These are phyloP conservation scores for Aleurites moluccanus DNA, from an alignment of 441 rosid genomes.

Conservation along the genomic window DNA sequence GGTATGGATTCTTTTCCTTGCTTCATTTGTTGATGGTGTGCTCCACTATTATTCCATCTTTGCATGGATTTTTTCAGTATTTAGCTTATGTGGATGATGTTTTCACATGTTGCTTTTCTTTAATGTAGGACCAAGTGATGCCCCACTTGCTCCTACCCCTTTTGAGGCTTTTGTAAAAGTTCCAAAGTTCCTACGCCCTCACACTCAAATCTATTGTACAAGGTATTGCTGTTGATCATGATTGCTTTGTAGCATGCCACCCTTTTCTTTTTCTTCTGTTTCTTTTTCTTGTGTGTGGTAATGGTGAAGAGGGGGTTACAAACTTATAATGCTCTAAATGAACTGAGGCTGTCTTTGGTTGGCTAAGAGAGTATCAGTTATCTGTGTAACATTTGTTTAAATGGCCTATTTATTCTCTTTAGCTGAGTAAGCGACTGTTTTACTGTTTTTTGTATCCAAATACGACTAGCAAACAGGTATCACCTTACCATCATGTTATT, in stretches of 20 bases:
- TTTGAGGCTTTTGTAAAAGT: constrained; percentile 95
- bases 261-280: not conserved
- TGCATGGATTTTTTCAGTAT: constrained; percentile 10
- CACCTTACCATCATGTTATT: not conserved
- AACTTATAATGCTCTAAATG: not conserved
- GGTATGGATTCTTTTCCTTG: constrained; percentile 47
- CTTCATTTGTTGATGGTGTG: constrained; percentile 5
- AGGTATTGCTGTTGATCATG: constrained; percentile 45
- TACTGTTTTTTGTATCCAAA: too few species aligned
- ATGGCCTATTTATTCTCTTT: not conserved
- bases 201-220: constrained; percentile 90
- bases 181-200: constrained; percentile 87
- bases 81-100: constrained; percentile 5
- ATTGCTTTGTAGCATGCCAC: not conserved
- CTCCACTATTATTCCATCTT: not conserved
- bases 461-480: too few species aligned
- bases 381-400: not conserved
- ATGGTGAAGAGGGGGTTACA: not conserved
- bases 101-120: constrained; percentile 25
- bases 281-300: not conserved
- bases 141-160: constrained; percentile 84
- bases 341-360: not conserved
- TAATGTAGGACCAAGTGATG: constrained; percentile 76
- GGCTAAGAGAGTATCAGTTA: not conserved
- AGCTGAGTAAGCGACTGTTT: too few species aligned